A percentile compares a stretch with the other conserved stretches of the same genome.
phyloP scores from a whole-genome alignment of 2,329 filamentous ascomycete species.

The Fusarium azukiicola region DNA sequence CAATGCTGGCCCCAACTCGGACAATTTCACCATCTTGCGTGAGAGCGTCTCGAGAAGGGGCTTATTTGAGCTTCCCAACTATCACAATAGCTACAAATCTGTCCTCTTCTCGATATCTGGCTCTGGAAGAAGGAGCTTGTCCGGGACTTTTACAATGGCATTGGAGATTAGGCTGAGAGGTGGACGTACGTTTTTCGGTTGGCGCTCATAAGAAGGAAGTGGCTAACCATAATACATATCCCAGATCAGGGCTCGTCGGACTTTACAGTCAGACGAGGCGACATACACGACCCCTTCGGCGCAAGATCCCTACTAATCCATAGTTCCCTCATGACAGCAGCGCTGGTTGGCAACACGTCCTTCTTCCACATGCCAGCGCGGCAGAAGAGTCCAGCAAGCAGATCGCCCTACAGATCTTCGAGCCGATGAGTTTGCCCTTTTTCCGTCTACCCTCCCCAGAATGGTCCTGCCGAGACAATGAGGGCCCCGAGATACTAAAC shows the following conservation, averaged over 20 bases:
- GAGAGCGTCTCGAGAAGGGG: constrained; percentile 40
- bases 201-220: too few relatives aligned
- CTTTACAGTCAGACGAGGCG: too few relatives aligned
- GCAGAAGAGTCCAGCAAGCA: not conserved
- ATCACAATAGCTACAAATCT: constrained; percentile 1
- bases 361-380: constrained; percentile 20
- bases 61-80: constrained; percentile 41
- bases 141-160: constrained; percentile 20
- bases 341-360: constrained; percentile 29
- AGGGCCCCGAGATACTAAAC: not conserved
- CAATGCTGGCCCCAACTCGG: too few relatives aligned
- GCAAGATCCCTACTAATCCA: not conserved
- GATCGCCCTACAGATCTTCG: constrained; percentile 13
- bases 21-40: constrained; percentile 20
- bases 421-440: constrained; percentile 8
- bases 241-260: too few relatives aligned
- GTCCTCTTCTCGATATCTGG: constrained; percentile 25
- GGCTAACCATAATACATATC: not conserved
- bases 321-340: constrained; percentile 34
- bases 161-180: not conserved
- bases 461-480: not conserved
- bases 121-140: constrained; percentile 2
- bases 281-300: not conserved
- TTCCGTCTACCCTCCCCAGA: not conserved
- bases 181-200: too few relatives aligned